Evolutionary conservation across 2,329 filamentous ascomycete species (phyloP).

Genomic region (Tolypocladium amazonense): DNA sequence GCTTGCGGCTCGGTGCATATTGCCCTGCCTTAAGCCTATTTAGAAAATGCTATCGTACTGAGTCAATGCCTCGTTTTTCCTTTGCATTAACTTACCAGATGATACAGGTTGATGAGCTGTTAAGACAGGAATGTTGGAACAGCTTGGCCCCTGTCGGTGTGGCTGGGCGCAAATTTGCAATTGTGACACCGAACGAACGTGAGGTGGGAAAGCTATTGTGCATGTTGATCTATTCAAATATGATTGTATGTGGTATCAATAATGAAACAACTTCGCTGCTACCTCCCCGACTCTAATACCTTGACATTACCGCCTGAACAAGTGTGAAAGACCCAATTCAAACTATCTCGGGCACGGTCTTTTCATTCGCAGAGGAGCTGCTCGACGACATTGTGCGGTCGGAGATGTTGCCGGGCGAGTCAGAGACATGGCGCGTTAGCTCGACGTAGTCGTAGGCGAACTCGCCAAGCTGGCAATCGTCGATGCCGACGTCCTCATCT

Average conservation of each 20-base stretch:
- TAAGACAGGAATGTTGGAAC: neutral
- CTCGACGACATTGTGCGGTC: conserved; percentile 9
- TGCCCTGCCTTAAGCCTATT: neutral
- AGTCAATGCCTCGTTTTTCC: neutral
- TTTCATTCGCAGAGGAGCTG: conserved; percentile 18
- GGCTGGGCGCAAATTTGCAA: neutral
- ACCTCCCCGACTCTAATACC: neutral
- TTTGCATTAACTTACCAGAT: neutral
- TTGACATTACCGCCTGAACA: neutral
- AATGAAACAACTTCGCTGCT: neutral
- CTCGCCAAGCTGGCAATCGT: conserved; percentile 70
- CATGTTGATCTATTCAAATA: neutral
- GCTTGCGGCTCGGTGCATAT: neutral
- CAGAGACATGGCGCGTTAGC: conserved; percentile 51
- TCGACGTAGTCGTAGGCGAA: conserved; percentile 81
- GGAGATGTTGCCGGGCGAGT: conserved; percentile 11
- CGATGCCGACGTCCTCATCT: conserved; percentile 59
- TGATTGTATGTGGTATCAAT: neutral
- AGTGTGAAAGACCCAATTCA: neutral
- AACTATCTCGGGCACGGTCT: conserved; percentile 6
- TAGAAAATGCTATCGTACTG: neutral
- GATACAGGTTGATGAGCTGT: neutral
- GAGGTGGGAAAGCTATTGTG: neutral
- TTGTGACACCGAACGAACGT: neutral
- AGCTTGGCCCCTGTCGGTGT: neutral